phyloP scores from a whole-genome alignment of 2,329 filamentous ascomycete species.

The Chaetoscypha palmicola region DNA sequence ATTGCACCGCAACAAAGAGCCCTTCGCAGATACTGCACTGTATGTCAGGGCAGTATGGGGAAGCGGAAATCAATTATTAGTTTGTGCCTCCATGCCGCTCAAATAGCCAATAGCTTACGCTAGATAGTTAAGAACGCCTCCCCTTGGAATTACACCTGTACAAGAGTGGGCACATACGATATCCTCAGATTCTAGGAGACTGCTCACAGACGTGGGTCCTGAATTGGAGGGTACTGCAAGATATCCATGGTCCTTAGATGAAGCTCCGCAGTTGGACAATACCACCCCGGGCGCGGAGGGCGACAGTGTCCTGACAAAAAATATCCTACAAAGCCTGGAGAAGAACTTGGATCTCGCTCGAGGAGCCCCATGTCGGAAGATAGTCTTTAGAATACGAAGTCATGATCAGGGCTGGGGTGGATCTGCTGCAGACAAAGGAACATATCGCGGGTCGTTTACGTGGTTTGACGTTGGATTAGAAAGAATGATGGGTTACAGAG shows the following conservation, averaged over 20 bases:
- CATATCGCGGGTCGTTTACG: slow-evolving; percentile 45
- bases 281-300: not conserved
- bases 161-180: slow-evolving; percentile 1
- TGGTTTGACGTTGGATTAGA: slow-evolving; percentile 61
- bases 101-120: not conserved
- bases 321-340: slow-evolving; percentile 18
- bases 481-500: slow-evolving; percentile 38
- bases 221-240: slow-evolving; percentile 6
- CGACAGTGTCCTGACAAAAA: slow-evolving; percentile 11
- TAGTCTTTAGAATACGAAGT: slow-evolving; percentile 52
- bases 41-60: slow-evolving; percentile 9
- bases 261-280: slow-evolving; percentile 3
- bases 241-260: slow-evolving; percentile 3
- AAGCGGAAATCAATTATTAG: slow-evolving; percentile 37
- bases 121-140: slow-evolving; percentile 26
- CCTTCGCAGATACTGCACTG: slow-evolving; percentile 4
- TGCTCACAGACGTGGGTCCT: slow-evolving; percentile 6
- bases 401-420: slow-evolving; percentile 53
- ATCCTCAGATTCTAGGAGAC: not conserved
- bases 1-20: slow-evolving; percentile 13
- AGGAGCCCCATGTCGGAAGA: slow-evolving; percentile 46
- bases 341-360: slow-evolving; percentile 11
- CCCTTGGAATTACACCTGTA: slow-evolving; percentile 17
- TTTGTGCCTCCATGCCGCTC: slow-evolving; percentile 21
- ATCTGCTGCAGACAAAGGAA: slow-evolving; percentile 26